Evolutionary conservation across 345 rosid species (phyloP), one percentile per base, ranked within the genome.

Genomic region (Eucalyptus caleyi): DNA sequence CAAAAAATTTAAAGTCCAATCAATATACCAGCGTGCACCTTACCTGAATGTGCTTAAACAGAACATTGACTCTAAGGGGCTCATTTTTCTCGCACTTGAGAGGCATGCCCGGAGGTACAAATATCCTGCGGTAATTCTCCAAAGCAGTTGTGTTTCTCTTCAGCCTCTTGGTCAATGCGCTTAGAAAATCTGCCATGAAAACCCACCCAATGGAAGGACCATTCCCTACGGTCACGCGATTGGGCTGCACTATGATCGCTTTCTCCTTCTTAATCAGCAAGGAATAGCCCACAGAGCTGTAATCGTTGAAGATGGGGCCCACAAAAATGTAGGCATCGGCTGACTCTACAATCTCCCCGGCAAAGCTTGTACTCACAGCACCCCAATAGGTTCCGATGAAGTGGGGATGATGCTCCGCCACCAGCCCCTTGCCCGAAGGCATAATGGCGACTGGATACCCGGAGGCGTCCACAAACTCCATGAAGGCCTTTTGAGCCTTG

Each of bases 311-410:
- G 88, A 95, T 95, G 42, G 97, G 95, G n/a, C 97, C 97, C 40
- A 92, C 95, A 89, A 96, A 95, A 51, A 96, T 62, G 88, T 96
- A 96, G n/a, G 95, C 96, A 93, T 96, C 97, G 8, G 97, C 95
- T 23, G 97, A 96, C 91, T 96, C 97, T 89, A 96, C 96, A 24
- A 96, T 95, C 92, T 96, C 96, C 89, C 94, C 96, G 3, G 93
- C 91, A 90, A 95, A 94, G 92, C 91, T 89, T 27, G 97, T 92
- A 86, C 97, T 96, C 60, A 95, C 96, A 85, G 96, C 96, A 67
- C 97, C 97, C 97, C 97, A 96, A 56, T 95, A 96, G 26, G 97
- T 96, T 65, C 97, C 97, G 7, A 94, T 96, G 93, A 96, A 96
- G 82, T 94, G 92, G 2, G 95, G 95, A 91, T 92, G 96, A 83